phyloP scores from a whole-genome alignment of 1,284 basidiomycete species.

The Uromyces viciae-fabae region DNA sequence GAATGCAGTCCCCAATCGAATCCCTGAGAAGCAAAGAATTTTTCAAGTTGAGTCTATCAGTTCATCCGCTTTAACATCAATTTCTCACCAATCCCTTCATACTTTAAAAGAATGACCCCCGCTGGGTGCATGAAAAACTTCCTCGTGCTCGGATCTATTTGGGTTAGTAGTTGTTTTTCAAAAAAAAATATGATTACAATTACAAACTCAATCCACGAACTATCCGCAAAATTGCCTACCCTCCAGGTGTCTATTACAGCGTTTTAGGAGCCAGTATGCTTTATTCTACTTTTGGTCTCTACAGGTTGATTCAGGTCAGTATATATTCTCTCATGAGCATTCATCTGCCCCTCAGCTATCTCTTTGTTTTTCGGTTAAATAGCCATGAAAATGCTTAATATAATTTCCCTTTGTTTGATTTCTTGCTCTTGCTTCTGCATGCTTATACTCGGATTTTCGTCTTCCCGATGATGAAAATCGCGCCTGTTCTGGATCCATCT shows the following conservation, averaged over 20 bases:
- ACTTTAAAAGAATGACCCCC: slow-evolving; percentile 46
- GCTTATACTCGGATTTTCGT: no score
- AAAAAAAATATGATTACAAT: background rate
- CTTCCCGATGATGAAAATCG: no score
- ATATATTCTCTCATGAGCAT: background rate
- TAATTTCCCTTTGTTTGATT: no score
- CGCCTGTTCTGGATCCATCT: no score
- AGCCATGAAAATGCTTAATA: no score
- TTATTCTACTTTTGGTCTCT: slow-evolving; percentile 30
- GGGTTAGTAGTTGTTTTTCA: slow-evolving; percentile 47
- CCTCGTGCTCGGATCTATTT: slow-evolving; percentile 51
- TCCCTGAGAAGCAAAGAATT: slow-evolving; percentile 42
- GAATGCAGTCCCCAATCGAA: slow-evolving; percentile 30
- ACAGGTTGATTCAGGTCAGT: slow-evolving; percentile 41
- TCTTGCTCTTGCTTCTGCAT: no score
- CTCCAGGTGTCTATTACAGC: slow-evolving; percentile 37
- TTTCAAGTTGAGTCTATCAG: slow-evolving; percentile 29
- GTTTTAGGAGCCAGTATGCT: slow-evolving; percentile 33
- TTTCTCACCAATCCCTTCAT: background rate
- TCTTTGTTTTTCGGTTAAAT: no score
- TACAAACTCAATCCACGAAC: background rate
- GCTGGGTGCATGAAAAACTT: slow-evolving; percentile 50
- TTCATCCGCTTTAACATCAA: background rate
- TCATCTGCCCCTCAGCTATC: no score
- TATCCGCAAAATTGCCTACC: background rate